phyloP scores from a whole-genome alignment of 73 alveolate species.

The Tetrahymena thermophila region DNA sequence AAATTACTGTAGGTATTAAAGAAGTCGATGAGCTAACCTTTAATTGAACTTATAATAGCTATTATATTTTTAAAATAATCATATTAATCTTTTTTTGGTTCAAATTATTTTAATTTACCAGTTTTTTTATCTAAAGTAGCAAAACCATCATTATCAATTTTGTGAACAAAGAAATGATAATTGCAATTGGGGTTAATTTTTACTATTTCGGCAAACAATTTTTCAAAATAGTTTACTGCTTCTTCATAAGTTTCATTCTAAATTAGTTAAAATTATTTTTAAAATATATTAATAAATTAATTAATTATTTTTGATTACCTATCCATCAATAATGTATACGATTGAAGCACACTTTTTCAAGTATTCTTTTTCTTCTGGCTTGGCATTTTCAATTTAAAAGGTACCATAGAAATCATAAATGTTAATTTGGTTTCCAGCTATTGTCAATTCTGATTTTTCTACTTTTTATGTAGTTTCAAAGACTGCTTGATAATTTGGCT shows the following conservation, averaged over 20 bases:
- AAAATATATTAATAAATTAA: slow-evolving; percentile 28
- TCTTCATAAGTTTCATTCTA: slow-evolving; percentile 16
- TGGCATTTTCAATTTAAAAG: slow-evolving; percentile 60
- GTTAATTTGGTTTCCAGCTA: slow-evolving; percentile 45
- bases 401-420: slow-evolving; percentile 91
- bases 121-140: slow-evolving; percentile 47
- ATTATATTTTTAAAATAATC: slow-evolving; percentile 9
- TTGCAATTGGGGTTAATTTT: slow-evolving; percentile 13
- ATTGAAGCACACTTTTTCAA: slow-evolving; percentile 75
- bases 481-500: background rate
- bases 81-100: background rate
- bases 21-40: slow-evolving; percentile 46
- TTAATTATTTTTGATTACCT: slow-evolving; percentile 54
- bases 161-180: slow-evolving; percentile 64
- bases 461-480: background rate
- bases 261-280: slow-evolving; percentile 25
- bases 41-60: slow-evolving; percentile 29
- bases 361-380: slow-evolving; percentile 60
- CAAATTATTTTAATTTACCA: background rate
- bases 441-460: background rate
- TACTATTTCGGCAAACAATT: background rate
- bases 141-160: slow-evolving; percentile 61
- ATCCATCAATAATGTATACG: slow-evolving; percentile 87
- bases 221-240: slow-evolving; percentile 3
- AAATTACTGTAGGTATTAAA: slow-evolving; percentile 16